Evolutionary conservation across 1,139 yeast genomes (phyloP), one percentile per base, ranked within the genome.

Genomic region (Maudiozyma humilis): DNA sequence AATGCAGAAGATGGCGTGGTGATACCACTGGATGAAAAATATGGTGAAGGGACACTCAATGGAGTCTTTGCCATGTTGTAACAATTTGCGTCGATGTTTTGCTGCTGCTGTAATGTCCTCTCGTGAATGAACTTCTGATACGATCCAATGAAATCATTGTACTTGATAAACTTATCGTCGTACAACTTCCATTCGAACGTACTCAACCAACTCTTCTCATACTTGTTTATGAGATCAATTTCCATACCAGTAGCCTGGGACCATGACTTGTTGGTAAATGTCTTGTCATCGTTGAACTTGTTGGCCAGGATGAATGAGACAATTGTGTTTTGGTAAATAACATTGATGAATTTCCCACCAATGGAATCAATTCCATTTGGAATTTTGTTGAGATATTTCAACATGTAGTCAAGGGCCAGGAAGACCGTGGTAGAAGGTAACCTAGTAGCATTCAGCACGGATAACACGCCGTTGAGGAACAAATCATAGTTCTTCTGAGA

Each of bases 231-330:
- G 33, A 72, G 67, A 2, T 57, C 57, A 44, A 86, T 71, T 14
- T 76, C 68, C 51, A 91, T 73, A 20, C 95, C 95, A 13, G 96
- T 85, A 18, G 96, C 97, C 45, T 88, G 91, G 39, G 88, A 76
- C 98, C 98, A 91, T 8, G 96, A 87, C 59, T 80, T 80, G 67
- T 89, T 91, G 49, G 95, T 88, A 60, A 91, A 91, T 20, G 97
- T 91, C 66, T 89, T 88, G 68, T 91, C 98, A 64, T 91, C 97
- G 61, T 89, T 88, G 63, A 88, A 86, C 66, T 91, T 91, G 69
- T 91, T 91, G 38, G 96, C 95, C 51, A 91, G 71, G 34, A 91
- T 76, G 40, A 91, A 72, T 1, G 94, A 75, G 27, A 83, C 73
- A 39, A 83, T 79, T 45, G 87, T 69, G 57, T 76, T 73, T 51